A percentile compares a stretch with the other conserved stretches of the same genome.
phyloP scores from a whole-genome alignment of 179 eudicot species.

The Beta corolliflora region DNA sequence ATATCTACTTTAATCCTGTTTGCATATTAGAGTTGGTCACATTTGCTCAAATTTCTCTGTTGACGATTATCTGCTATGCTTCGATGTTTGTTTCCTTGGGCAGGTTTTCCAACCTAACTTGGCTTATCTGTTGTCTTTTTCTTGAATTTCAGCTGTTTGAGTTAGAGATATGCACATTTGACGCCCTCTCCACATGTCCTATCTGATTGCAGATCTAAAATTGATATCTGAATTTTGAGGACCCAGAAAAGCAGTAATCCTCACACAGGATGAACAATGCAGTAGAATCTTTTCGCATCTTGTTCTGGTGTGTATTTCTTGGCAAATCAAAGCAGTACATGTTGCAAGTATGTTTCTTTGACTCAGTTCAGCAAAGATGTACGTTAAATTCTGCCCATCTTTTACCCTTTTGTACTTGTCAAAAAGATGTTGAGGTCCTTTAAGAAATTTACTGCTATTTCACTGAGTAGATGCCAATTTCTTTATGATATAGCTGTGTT shows the following conservation, averaged over 20 bases:
- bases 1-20: not conserved
- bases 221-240: not conserved
- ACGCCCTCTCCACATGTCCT: not conserved
- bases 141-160: slow-evolving; percentile 3
- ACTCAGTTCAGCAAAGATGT: not conserved
- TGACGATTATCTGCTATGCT: slow-evolving; percentile 9
- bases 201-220: not conserved
- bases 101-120: slow-evolving; percentile 11
- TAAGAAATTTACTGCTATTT: not conserved
- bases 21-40: not conserved
- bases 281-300: not conserved
- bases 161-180: slow-evolving; percentile 13
- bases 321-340: slow-evolving; percentile 14
- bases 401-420: not conserved
- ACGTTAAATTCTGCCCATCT: not conserved
- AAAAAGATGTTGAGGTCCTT: not conserved
- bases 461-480: not conserved
- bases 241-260: not conserved
- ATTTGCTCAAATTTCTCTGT: not conserved
- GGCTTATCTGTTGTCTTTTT: slow-evolving; percentile 7
- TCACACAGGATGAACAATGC: slow-evolving; percentile 1
- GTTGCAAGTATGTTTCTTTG: not conserved
- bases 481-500: not conserved
- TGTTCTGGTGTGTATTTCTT: not conserved
- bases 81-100: slow-evolving; percentile 1